phyloP scores from a whole-genome alignment of 2,329 filamentous ascomycete species.

The Trichoderma polysporum region DNA sequence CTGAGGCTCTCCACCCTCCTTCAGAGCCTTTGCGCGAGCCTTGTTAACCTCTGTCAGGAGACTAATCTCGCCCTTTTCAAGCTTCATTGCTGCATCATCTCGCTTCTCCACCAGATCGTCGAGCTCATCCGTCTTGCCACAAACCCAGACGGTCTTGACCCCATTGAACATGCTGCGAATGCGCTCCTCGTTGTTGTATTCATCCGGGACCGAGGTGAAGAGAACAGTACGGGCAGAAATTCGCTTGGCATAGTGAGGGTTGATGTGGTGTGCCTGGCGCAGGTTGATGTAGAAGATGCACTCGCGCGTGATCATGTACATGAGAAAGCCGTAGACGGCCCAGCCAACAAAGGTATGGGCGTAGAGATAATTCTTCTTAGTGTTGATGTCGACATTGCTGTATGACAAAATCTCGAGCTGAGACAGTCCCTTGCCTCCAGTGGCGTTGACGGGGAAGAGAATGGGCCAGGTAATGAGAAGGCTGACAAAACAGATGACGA shows the following conservation, averaged over 20 bases:
- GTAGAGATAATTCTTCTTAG: conserved; percentile 66
- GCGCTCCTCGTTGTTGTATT: conserved; percentile 72
- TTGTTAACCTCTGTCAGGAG: conserved; percentile 64
- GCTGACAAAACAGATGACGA: conserved; percentile 77
- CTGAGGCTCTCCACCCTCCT: conserved; percentile 32
- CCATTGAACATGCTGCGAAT: conserved; percentile 76
- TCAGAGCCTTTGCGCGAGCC: conserved; percentile 36
- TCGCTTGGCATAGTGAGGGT: conserved; percentile 76
- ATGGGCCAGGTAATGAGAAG: conserved; percentile 82
- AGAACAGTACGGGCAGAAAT: conserved; percentile 90
- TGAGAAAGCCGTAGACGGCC: conserved; percentile 82
- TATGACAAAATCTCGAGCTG: conserved; percentile 59
- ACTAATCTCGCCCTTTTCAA: conserved; percentile 80
- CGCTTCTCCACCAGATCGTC: conserved; percentile 75
- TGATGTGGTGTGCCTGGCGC: conserved; percentile 89
- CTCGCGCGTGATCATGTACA: conserved; percentile 87
- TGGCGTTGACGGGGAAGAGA: conserved; percentile 79
- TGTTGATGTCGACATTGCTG: conserved; percentile 47
- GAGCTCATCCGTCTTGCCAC: conserved; percentile 70
- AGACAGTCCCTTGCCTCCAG: conserved; percentile 63
- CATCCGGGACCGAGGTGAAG: conserved; percentile 80
- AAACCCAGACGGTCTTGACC: conserved; percentile 82
- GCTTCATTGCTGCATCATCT: conserved; percentile 69
- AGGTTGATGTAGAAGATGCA: conserved; percentile 91
- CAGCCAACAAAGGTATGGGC: conserved; percentile 80